Base-by-base conservation (phyloP, 2,329 filamentous ascomycete genomes). In the Pestalotiopsis fici region DNA sequence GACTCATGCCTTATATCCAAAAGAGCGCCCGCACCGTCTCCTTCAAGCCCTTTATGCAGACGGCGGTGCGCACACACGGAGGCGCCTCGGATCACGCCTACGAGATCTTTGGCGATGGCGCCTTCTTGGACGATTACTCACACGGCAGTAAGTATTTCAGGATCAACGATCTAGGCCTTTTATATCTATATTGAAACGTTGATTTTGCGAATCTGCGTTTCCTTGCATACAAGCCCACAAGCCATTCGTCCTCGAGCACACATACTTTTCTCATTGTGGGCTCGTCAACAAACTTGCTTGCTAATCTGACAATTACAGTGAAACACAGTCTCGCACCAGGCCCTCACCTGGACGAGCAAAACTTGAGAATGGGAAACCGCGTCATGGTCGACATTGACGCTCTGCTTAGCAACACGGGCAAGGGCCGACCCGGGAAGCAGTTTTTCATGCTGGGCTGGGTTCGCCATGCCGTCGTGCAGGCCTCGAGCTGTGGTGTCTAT, bases 401-500 rank as follows among this genome's bases (percentile, higher is more conserved):
- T 35, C 47, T 65, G 13, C 31, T 65, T 6, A 21, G n/a, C 28
- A 12, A 43, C 4, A 23, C 55, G 6, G 43, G 28, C 15, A 18
- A 62, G 23, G 35, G 59, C 7, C 4, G 35, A 9, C 3, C 59
- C 31, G 31, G 11, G 28, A 43, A 47, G 21, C 35, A 50, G 15
- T 12, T 67, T 23, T 25, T 67, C 65, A 31, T 74, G 64, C 64
- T 66, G 47, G 43, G 65, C 59, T 54, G 68, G 72, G 39, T 64
- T 56, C 67, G 66, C 39, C 67, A 71, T 47, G 57, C 65, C 18
- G 65, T 69, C 7, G 60, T 68, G 12, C 67, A 70, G 50, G 67
- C 68, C 9, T 59, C 68, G 3, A 69, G 66, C 55, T 65, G 64
- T 56, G 68, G 66, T 28, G 64, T 70, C 13, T 71, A 70, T 56